These are phyloP conservation scores for Blepharisma undulans DNA, from an alignment of 169 alveolate genomes.

Conservation along the genomic window DNA sequence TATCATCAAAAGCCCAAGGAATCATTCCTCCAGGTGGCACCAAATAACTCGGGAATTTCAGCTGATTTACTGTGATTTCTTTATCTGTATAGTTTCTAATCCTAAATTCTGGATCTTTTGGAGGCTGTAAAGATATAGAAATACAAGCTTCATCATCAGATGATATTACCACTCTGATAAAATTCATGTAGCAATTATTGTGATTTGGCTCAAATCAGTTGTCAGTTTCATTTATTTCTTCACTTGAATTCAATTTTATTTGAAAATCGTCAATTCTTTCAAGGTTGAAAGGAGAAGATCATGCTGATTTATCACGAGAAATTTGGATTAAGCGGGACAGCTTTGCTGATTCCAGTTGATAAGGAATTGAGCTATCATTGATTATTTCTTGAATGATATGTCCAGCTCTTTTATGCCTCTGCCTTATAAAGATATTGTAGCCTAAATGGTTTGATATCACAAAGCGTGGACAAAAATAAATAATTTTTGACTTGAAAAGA, in stretches of 20 bases:
- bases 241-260: neutral
- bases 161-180: neutral
- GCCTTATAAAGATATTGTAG: neutral
- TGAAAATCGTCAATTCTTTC: conserved; percentile 30
- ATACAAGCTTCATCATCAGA: conserved; percentile 30
- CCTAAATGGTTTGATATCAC: neutral
- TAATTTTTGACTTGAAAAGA: neutral
- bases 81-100: neutral
- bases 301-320: neutral
- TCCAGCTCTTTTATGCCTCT: neutral
- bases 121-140: neutral
- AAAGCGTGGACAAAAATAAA: conserved; percentile 6
- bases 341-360: neutral
- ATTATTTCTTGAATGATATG: neutral
- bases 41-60: neutral
- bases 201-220: neutral
- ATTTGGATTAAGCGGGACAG: neutral
- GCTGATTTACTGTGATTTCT: neutral
- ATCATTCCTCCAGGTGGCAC: neutral
- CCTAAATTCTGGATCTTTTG: conserved; percentile 36
- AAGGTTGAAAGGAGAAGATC: conserved; percentile 29
- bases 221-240: neutral
- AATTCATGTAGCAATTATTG: neutral
- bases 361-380: neutral
- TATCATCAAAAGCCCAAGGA: conserved; percentile 18